Base-by-base conservation (phyloP, 306 rosid species). In the Myrica gale region DNA sequence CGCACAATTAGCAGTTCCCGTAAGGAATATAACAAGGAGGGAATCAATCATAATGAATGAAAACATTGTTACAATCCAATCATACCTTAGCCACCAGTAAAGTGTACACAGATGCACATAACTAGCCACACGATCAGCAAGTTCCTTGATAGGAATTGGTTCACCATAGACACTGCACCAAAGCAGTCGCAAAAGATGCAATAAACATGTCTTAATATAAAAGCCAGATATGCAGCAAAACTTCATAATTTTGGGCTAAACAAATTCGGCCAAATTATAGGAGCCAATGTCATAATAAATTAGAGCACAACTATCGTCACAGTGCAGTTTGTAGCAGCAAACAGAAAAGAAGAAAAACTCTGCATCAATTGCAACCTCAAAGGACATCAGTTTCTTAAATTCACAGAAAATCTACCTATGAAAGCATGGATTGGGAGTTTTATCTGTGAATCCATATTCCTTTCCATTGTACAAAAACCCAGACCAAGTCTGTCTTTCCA, bases 1-100 rank as follows among this genome's bases (percentile, higher is more conserved):
- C 79, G 56, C 62, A 80, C 50, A 74, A 80, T 73, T 58, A 75
- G 21, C 17, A 44, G 45, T 53, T 82, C 3, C 51, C 69, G 60
- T 20, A 52, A 16, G 79, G 42, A 76, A 77, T 13, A 66, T 70
- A 82, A 71, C 32, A 43, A 62, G 13, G 79, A 66, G 5, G 48
- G 76, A 73, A 65, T 20, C 76, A 71, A 79, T 44, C 6, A 68
- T 78, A 80, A 67, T 73, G 46, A 68, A 42, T 10, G 69, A 44
- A 74, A 55, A 58, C 45, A 56, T 39, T 41, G 7, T 56, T 32
- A 19, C 69, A 51, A 68, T 77, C 23, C 75, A 61, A 69, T 63
- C 85, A 65, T 58, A 93, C 98, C 98, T 90, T 84, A 95, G 97
- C 99, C 97, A 95, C 99, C 99, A 95, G 75, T 95, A 95, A 56